Evolutionary conservation across 164 flowering plant genomes (phyloP), one percentile per base, ranked within the genome.

Genomic region (Pachysandra terminalis): DNA sequence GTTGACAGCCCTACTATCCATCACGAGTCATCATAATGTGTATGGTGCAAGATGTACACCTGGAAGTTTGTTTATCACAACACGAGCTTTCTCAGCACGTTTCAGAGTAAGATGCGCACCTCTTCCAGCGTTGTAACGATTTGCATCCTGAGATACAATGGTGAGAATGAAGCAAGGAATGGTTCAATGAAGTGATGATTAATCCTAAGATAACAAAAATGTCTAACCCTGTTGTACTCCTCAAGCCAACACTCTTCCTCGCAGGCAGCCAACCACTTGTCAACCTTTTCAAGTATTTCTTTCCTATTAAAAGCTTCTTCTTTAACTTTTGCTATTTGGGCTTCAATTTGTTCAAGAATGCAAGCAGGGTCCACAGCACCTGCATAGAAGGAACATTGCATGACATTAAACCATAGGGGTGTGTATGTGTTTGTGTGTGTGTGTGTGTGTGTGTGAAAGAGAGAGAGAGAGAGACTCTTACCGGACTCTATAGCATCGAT

Each of bases 181-280:
- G n/a, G n/a, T n/a, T n/a, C n/a, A n/a, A n/a, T n/a, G n/a, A n/a
- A n/a, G n/a, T n/a, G n/a, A n/a, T n/a, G n/a, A n/a, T n/a, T n/a
- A n/a, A n/a, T n/a, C n/a, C n/a, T n/a, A 32, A 48, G 19, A 67
- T 37, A 32, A 51, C 22, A 32, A 64, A 54, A 68, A 62, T 13
- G 16, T 27, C 68, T 21, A 51, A 92, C 98, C 87, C 81, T 83
- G 67, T 85, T 87, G 64, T 92, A 92, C 60, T 92, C 93, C 69
- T 90, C 98, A 23, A 92, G 86, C 98, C 98, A 92, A 73, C 79
- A 69, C 69, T 92, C 98, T 69, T 92, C 98, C 56, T 90, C 90
- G 67, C 94, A 80, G 13, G 96, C 91, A 66, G 81, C 77, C 68
- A 83, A 45, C 94, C 96, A 92, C 68, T 92, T 92, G 54, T 88